These are phyloP conservation scores for Penicillium bovifimosum DNA, from an alignment of 495 filamentous ascomycete genomes.

Conservation along the genomic window DNA sequence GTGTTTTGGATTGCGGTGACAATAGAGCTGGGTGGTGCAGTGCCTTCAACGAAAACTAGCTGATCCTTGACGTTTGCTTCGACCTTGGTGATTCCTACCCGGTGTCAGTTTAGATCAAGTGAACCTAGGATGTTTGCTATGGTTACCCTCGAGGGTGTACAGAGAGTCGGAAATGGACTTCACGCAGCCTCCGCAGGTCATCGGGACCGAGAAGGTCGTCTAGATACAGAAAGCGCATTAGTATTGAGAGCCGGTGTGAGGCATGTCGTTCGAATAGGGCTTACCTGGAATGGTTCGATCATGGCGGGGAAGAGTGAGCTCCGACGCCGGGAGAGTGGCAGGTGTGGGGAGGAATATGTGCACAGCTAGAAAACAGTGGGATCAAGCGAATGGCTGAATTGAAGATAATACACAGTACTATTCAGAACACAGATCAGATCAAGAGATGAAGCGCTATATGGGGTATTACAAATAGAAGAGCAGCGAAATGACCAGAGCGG, in stretches of 20 bases:
- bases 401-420: not conserved
- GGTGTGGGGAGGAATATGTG: not conserved
- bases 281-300: conserved; percentile 56
- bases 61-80: conserved; percentile 45
- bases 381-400: not conserved
- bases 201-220: conserved; percentile 92
- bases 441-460: not conserved
- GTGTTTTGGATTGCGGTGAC: conserved; percentile 83
- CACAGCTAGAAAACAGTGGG: not conserved
- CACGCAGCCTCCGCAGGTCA: conserved; percentile 84
- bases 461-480: too few species aligned
- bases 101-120: not conserved
- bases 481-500: too few species aligned
- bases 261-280: conserved; percentile 11
- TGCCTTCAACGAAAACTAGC: conserved; percentile 43
- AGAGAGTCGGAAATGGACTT: conserved; percentile 75
- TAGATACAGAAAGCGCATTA: conserved; percentile 26
- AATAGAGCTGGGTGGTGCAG: conserved; percentile 80
- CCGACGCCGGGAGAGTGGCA: conserved; percentile 5
- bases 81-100: conserved; percentile 44
- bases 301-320: conserved; percentile 30
- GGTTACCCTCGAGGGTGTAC: conserved; percentile 61
- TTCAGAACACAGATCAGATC: not conserved
- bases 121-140: not conserved
- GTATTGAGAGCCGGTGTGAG: conserved; percentile 5